Base-by-base conservation (phyloP, 176 grass and related monocot species). In the Hsuehochloa calcarea region DNA sequence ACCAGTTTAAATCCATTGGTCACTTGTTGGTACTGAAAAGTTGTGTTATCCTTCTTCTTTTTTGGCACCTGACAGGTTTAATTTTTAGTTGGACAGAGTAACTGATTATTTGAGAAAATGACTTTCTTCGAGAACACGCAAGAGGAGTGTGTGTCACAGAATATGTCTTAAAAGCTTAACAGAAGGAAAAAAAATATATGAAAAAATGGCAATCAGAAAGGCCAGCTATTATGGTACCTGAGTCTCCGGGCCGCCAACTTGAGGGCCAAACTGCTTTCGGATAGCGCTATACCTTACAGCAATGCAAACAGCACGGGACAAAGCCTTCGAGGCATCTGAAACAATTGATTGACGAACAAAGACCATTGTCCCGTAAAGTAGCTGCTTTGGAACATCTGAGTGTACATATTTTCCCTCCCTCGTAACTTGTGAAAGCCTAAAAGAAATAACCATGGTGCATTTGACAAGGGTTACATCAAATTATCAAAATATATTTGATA, bases 281-380 rank as follows among this genome's bases (percentile, higher is more conserved):
- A 99, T 78, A 71, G 93, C 84, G 17, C 96, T 99, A 79, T 99
- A 99, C 77, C 96, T 89, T 39, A 93, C 94, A 68, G 91, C 91
- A 92, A 99, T 96, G 77, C 93, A 96, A 82, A 84, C 90, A 77
- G 93, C 96, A 75, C 96, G 93, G 62, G 96, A 99, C 74, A 99
- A 80, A 84, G 93, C 93, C 66, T 87, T 99, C 59, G 96, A 99
- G 70, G 96, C 96, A 86, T 99, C 93, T 46, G 90, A 82, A 10
- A 99, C 96, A 79, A 99, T 99, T 79, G 93, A 72, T 47, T 99
- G 93, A 65, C 96, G 91, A 63, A 96, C 96, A 89, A 56, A 99
- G 29, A 99, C 96, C 96, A 99, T 99, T 68, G 96, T 99, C 29
- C 96, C 86, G 39, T 99, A 99, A 72, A 99, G 86, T 54, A 99